Conservation (phyloP, 176 grass and related monocot genomes). For the Oryza australiensis region DNA sequence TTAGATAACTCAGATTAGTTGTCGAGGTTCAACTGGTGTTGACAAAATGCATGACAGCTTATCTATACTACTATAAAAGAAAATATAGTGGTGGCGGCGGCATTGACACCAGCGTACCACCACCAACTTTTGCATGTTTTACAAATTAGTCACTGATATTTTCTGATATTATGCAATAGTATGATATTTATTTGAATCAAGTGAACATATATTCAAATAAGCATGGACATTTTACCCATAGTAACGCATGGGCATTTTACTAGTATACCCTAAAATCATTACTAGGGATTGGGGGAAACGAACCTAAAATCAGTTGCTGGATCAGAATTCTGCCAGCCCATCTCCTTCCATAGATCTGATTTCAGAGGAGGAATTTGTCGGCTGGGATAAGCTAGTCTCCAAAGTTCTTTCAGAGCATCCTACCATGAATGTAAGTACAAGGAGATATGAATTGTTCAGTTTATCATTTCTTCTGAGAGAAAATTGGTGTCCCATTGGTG, state of each 20-base stretch:
- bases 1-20: conserved; percentile 8
- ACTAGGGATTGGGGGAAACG: background rate
- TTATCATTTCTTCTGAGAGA: background rate
- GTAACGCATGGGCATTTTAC: too few relatives aligned
- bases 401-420: conserved; percentile 91
- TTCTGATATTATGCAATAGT: too few relatives aligned
- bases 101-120: too few relatives aligned
- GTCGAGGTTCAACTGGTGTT: background rate
- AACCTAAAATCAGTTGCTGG: conserved; percentile 91
- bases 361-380: conserved; percentile 71
- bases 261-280: conserved; percentile 1
- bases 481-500: conserved; percentile 28
- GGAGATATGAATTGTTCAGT: too few relatives aligned
- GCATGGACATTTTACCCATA: too few relatives aligned
- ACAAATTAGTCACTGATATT: too few relatives aligned
- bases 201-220: too few relatives aligned
- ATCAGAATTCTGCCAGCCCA: conserved; percentile 92
- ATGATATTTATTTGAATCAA: too few relatives aligned
- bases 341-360: conserved; percentile 90
- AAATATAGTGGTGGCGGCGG: too few relatives aligned
- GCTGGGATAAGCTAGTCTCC: conserved; percentile 74
- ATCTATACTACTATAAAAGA: too few relatives aligned
- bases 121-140: too few relatives aligned
- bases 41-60: conserved; percentile 18
- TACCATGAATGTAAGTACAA: conserved; percentile 8